A percentile compares a stretch with the other conserved stretches of the same genome.
These are phyloP conservation scores for Quercus lobata DNA, from an alignment of 331 rosid genomes.

Conservation along the genomic window DNA sequence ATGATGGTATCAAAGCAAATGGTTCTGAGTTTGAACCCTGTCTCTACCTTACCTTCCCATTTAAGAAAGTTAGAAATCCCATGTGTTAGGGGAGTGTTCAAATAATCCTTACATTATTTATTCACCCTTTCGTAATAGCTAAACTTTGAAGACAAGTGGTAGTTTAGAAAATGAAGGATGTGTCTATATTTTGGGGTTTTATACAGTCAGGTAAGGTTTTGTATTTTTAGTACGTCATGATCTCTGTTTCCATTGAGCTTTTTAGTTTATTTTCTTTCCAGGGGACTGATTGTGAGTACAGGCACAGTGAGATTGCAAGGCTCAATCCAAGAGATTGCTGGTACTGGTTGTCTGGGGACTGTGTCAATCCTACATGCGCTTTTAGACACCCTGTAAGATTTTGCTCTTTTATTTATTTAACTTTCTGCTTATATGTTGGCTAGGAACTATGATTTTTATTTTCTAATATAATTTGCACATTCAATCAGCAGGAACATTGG, in stretches of 20 bases:
- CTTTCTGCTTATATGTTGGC: neutral
- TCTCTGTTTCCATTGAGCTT: neutral
- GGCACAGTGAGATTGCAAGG: conserved; percentile 83
- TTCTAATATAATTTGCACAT: neutral
- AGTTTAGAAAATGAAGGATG: neutral
- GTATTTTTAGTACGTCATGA: neutral
- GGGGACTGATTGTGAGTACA: conserved; percentile 88
- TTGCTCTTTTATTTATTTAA: neutral
- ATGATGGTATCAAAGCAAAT: too few relatives aligned
- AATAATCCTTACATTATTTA: too few relatives aligned
- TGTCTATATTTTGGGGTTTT: neutral
- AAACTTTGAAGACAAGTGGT: too few relatives aligned
- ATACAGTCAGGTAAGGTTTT: neutral
- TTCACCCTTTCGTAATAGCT: too few relatives aligned
- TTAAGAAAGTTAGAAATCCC: too few relatives aligned
- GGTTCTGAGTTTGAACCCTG: too few relatives aligned
- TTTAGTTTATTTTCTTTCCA: conserved; percentile 12
- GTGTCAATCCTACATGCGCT: conserved; percentile 74
- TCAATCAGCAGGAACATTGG: neutral
- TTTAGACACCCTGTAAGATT: conserved; percentile 86
- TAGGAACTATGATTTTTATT: neutral
- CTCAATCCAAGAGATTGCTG: conserved; percentile 91
- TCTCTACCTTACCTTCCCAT: too few relatives aligned
- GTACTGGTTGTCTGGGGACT: conserved; percentile 79
- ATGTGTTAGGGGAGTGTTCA: too few relatives aligned